Base-by-base conservation (phyloP, 2,329 filamentous ascomycete genomes). In the Pseudogymnoascus sp. region DNA sequence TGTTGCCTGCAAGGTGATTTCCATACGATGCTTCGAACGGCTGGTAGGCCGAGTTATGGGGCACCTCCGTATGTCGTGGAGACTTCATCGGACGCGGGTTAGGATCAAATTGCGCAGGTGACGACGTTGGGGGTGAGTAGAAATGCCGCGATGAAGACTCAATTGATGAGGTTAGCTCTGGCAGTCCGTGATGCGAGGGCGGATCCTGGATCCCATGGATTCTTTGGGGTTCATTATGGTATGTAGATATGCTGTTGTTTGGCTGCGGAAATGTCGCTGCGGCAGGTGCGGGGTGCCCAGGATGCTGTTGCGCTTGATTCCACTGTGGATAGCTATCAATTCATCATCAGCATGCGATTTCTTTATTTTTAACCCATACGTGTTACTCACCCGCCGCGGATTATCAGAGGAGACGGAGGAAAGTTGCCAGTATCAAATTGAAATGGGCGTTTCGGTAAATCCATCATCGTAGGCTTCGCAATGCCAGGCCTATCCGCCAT, bases 61-160 rank as follows among this genome's bases (percentile, higher is more conserved):
- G 2, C 16, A 60, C 21, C 23, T 42, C 35, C 3, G 35, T 64
- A 64, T 73, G 71, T 8, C 72, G 65, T 37, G 72, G 72, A 5
- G 71, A 73, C 59, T 73, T 73, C 12, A 69, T 40, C 14, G 71
- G 71, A 12, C 72, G 65, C 6, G 71, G 71, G 56, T 73, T 73
- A 44, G 63, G 69, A 62, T 73, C 70, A 16, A 61, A 60, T 16
- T 60, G 59, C 18, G 59, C 33, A 40, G 18, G 61, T 60, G 59
- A 31, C 12, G 47, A 63, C 5, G 44, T 16, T 28, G 61, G 10
- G 21, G 35, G 40, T 6, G 38, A 59, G 40, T 62, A 50, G 38
- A 47, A 62, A 12, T 47, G 40, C 44, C 60, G 21, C n/a, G 59
- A 60, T 23, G 60, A 23, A 59, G 35, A 14, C 60, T 44, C 38